Base-by-base conservation (phyloP, 805 yeast species). In the Ogataea nonfermentans region DNA sequence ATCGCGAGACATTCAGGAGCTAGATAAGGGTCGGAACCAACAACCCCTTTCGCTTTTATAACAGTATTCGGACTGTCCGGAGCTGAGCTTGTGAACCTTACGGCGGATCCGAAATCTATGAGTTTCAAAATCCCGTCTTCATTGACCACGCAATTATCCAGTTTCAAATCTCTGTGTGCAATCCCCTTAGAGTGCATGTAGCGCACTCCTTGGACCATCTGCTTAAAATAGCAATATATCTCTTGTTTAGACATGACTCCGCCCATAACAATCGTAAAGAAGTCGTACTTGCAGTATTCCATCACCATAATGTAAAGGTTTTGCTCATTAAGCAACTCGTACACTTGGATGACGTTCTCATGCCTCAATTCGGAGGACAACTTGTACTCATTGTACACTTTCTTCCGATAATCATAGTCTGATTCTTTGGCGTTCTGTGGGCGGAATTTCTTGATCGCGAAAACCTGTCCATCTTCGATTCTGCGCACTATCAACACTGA, bases 11-110 rank as follows among this genome's bases (percentile, higher is more conserved):
- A 90, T 61, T 91, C 99, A 0, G 98, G 98, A 0, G 97, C 93
- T 46, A 91, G 66, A 57, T 91, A 91, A 2, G 99, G 98, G 62
- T 91, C 99, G 2, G 95, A 84, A 11, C 99, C 99, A 9, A 91
- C 95, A 15, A 91, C 76, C 11, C 98, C 98, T 29, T 76, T 72
- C 0, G 96, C 89, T 43, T 72, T 67, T 12, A 84, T 78, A 15
- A 78, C 72, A 20, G 41, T 28, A 40, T 71, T 8, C 12, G 9
- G 75, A 6, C 62, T 59, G 37, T 74, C 77, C 2, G 29, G 13
- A 2, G 37, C 35, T 5, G 25, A 31, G 19, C 40, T 40, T 12
- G 26, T 24, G 53, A 87, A 89, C 16, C 85, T 84, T 14, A 84
- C 85, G 0, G 97, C 93, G 4, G 95, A 82, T 6, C 99, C 99